phyloP scores from a whole-genome alignment of 148 eudicot genomes.

The Tetragonia tetragonoides region DNA sequence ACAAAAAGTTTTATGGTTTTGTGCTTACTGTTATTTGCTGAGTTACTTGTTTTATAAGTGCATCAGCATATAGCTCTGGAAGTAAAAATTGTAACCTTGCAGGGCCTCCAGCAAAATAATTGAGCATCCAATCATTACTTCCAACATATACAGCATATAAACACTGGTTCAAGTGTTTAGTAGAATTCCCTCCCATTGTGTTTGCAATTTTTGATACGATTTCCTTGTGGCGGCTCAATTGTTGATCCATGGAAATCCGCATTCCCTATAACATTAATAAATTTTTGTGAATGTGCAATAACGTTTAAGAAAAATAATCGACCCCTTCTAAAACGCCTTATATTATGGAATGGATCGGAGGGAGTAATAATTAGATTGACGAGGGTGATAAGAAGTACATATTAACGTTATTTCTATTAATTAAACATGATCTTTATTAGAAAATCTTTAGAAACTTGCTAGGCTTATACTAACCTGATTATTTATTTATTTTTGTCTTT shows the following conservation, averaged over 20 bases:
- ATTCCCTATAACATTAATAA: slow-evolving; percentile 11
- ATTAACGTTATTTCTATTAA: not conserved
- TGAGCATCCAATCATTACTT: slow-evolving; percentile 43
- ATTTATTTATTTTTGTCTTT: no score
- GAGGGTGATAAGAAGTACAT: not conserved
- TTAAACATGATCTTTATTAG: not conserved
- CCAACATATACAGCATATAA: slow-evolving; percentile 39
- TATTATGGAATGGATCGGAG: no score
- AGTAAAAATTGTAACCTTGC: not conserved
- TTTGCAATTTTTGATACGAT: slow-evolving; percentile 25
- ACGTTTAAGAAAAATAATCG: no score
- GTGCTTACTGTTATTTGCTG: slow-evolving; percentile 28
- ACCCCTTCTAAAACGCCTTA: no score
- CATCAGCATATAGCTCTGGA: slow-evolving; percentile 28
- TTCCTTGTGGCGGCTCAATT: slow-evolving; percentile 21
- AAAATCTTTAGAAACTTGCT: not conserved
- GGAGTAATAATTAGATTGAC: no score
- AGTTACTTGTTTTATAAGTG: slow-evolving; percentile 28
- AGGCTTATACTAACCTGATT: not conserved
- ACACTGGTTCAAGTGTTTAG: slow-evolving; percentile 23
- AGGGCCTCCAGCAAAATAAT: slow-evolving; percentile 24
- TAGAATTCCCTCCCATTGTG: slow-evolving; percentile 13
- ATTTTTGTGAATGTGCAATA: no score
- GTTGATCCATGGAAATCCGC: slow-evolving; percentile 33
- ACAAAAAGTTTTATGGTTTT: no score